Evolutionary conservation across 2,329 filamentous ascomycete genomes (phyloP), one percentile per base, ranked within the genome.

Genomic region (Paraconiothyrium sp.): DNA sequence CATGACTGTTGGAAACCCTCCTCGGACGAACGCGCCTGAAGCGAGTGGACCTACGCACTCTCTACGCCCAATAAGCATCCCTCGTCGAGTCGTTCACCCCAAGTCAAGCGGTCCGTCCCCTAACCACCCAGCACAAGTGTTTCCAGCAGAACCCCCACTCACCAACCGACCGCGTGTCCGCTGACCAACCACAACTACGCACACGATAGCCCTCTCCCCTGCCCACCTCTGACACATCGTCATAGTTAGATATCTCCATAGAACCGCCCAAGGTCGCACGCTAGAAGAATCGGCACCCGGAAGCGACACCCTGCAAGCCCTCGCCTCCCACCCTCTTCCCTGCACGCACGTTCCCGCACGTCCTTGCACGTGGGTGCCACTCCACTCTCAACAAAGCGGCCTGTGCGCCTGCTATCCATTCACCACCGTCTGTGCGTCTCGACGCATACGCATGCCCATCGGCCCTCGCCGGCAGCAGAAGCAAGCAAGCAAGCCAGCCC

Each of bases 331-430:
- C 16, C 20, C 20, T 20, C 20, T 20, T 20, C 46, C 46, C 46
- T 48, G 24, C 24, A n/a, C 46, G 20, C 46, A 48, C 46, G 46
- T 48, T 48, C 13, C 13, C n/a, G 46, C 46, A n/a, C 30, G 35
- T 8, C 41, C n/a, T 16, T 5, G 46, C 46, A 48, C 46, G 46
- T 48, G 46, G 37, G 37, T 39, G 37, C 37, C 37, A 39, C 37
- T 16, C 37, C 37, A 39, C 37, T 16, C 37, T 39, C 37, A 39
- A 39, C 37, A 16, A 39, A 20, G 20, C 11, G 37, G 13, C 37
- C 37, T 14, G 37, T 39, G 37, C 27, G 27, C 27, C 4, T 30
- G 6, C 27, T 30, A 30, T 20, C 20, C 20, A 20, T 20, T 20
- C 1, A 20, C 20, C 20, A 20, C 20, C 20, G 20, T 20, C 20